A percentile compares a stretch with the other conserved stretches of the same genome.
phyloP scores from a whole-genome alignment of 164 flowering plant genomes.

The Macadamia integrifolia region DNA sequence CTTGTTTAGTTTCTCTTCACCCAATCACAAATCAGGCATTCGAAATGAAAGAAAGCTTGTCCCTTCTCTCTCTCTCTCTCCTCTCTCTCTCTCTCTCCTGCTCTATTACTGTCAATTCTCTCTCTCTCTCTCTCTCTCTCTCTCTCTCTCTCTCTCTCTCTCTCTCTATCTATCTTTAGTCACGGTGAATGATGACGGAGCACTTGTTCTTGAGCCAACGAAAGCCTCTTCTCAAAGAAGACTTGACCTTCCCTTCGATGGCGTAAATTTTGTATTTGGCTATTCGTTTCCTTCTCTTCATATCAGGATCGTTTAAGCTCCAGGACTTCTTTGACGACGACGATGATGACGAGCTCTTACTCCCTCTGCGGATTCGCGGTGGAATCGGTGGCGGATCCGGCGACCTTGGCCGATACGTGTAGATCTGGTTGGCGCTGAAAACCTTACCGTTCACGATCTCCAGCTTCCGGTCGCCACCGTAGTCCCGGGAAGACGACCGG shows the following conservation, averaged over 20 bases:
- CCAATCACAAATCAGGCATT: too few species aligned
- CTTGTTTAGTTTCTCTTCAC: too few species aligned
- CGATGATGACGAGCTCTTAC: not conserved
- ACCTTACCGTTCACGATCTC: not conserved
- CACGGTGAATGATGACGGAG: conserved; percentile 13
- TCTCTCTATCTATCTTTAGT: too few species aligned
- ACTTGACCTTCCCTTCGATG: conserved; percentile 29
- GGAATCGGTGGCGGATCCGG: conserved; percentile 1
- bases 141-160: too few species aligned
- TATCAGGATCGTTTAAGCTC: conserved; percentile 20
- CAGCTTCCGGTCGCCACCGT: conserved; percentile 4
- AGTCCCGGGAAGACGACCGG: not conserved
- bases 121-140: too few species aligned
- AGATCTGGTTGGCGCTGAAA: not conserved
- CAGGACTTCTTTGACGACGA: not conserved
- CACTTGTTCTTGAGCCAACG: conserved; percentile 46
- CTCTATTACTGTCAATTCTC: too few species aligned
- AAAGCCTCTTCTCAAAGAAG: conserved; percentile 22
- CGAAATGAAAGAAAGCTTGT: too few species aligned
- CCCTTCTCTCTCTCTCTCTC: too few species aligned
- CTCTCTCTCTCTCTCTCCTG: too few species aligned
- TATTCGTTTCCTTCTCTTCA: conserved; percentile 32
- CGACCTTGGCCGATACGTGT: not conserved
- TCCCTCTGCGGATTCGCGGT: not conserved
- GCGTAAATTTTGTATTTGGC: conserved; percentile 33